Base-by-base conservation (phyloP, 345 rosid genomes). In the Eucalyptus polybractea region DNA sequence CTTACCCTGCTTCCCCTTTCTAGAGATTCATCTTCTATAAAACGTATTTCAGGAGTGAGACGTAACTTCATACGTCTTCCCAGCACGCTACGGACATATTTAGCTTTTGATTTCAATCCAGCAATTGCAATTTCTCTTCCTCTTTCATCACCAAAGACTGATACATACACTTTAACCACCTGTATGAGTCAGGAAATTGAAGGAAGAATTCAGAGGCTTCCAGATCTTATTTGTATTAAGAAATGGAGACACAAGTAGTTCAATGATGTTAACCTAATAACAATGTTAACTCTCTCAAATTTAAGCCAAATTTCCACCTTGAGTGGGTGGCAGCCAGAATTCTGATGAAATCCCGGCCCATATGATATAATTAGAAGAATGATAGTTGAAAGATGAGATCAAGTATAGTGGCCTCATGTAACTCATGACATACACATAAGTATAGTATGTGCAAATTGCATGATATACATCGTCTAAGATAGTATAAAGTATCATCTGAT, bases 1-100 rank as follows among this genome's bases (percentile, higher is more conserved):
- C 85, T 76, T 95, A 97, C 98, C 95, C 99, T 93, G 96, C 98
- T 97, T 93, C 98, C 99, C 91, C 98, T 93, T 92, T 97, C 99
- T 69, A 94, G 89, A 40, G 98, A 93, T 89, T 97, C 98, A 91
- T 97, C 99, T 87, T 97, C 98, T 27, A 97, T 92, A 85, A 97
- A 97, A 17, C 99, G 95, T 72, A 97, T 92, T 93, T 97, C 98
- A 50, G 99, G 99, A 15, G 99, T 95, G 87, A 97, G 91, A 76
- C 98, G 94, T 92, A 97, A 88, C 95, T 94, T 97, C 97, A 97
- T 97, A 13, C 99, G 95, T 91, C 93, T 95, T 89, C 99, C 99
- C 89, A 97, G 91, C 92, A 93, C 90, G 69, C 97, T 89, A 62
- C 99, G 95, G 86, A 96, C 98, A 49, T 97, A 97, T 80, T 94